Evolutionary conservation across 345 rosid genomes (phyloP).

Genomic region (Salix arbutifolia): DNA sequence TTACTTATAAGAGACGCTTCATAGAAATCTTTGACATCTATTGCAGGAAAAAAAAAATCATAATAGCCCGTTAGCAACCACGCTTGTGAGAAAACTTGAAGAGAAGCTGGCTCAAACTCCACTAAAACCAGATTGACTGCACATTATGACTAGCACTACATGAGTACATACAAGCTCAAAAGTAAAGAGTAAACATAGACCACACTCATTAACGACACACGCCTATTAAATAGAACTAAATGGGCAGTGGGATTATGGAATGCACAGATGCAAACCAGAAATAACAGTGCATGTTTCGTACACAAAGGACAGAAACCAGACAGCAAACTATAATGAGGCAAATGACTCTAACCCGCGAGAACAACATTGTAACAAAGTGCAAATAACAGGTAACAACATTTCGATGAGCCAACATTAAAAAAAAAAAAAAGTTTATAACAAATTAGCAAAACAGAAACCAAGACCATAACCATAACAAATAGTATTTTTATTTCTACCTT

Average conservation of each 20-base stretch:
- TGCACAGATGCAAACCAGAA: not conserved
- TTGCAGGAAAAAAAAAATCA: not conserved
- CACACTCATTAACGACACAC: not conserved
- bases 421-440: not conserved
- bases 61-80: not conserved
- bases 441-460: not conserved
- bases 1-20: not conserved
- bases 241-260: not conserved
- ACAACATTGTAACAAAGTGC: no score
- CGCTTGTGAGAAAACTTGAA: not conserved
- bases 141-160: not conserved
- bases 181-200: not conserved
- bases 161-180: not conserved
- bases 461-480: not conserved
- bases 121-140: not conserved
- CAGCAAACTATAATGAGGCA: not conserved
- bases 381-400: no score
- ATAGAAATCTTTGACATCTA: not conserved
- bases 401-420: no score
- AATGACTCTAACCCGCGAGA: not conserved
- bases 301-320: not conserved
- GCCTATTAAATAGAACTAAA: not conserved
- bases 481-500: not conserved
- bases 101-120: not conserved
- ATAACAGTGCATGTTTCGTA: not conserved